phyloP scores from a whole-genome alignment of 805 yeast genomes.

The Wickerhamiella occidentalis region DNA sequence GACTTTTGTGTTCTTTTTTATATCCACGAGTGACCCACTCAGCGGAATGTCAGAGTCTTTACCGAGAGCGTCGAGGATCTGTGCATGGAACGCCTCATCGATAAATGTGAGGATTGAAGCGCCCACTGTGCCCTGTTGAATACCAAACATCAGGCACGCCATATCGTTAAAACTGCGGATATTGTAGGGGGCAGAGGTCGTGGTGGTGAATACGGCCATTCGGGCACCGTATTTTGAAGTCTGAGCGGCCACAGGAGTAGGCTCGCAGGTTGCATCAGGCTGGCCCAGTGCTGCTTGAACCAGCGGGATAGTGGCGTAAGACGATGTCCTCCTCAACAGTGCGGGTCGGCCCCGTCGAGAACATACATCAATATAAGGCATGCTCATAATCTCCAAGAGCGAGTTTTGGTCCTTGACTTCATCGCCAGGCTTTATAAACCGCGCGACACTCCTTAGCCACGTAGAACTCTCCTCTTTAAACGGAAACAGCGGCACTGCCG shows the following conservation, averaged over 20 bases:
- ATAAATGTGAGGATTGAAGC: conserved; percentile 59
- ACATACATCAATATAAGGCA: conserved; percentile 22
- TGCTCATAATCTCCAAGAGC: conserved; percentile 24
- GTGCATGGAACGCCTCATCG: background rate
- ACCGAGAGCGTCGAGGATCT: background rate
- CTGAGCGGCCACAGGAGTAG: conserved; percentile 41
- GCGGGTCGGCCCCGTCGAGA: conserved; percentile 12
- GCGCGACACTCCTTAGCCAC: background rate
- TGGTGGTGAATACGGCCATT: conserved; percentile 78
- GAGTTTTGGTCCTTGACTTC: conserved; percentile 4
- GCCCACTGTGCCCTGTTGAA: conserved; percentile 48
- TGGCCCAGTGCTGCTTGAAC: conserved; percentile 1
- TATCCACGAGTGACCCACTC: conserved; percentile 71
- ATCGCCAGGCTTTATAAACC: background rate
- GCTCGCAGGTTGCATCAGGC: conserved; percentile 24
- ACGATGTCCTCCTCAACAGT: conserved; percentile 14
- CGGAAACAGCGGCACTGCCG: conserved; percentile 8
- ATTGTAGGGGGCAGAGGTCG: conserved; percentile 60
- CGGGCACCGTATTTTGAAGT: conserved; percentile 53
- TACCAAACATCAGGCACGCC: conserved; percentile 79
- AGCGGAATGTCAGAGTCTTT: conserved; percentile 15
- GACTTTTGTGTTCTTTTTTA: conserved; percentile 45
- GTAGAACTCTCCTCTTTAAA: conserved; percentile 2
- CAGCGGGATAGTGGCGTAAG: conserved; percentile 15
- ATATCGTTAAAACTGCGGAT: conserved; percentile 79